Conservation (phyloP, 106 monocot species). For the Dendrobium huoshanense region DNA sequence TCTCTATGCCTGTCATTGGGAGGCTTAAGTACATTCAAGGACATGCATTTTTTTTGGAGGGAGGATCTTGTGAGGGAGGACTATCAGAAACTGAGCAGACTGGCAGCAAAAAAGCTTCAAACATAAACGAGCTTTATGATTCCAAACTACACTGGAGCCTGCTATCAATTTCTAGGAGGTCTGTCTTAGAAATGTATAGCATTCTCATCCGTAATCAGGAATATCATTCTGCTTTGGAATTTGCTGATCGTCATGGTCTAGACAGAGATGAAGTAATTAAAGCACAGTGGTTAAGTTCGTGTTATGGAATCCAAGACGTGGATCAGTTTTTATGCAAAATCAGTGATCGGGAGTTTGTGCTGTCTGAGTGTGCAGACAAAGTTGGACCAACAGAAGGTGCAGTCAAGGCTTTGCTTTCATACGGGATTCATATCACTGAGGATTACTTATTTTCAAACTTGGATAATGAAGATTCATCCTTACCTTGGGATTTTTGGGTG, state of each 20-base stretch:
- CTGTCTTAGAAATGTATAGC: constrained; percentile 67
- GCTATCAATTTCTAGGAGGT: constrained; percentile 51
- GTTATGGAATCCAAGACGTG: constrained; percentile 42
- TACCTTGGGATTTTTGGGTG: constrained; percentile 50
- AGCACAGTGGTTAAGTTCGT: constrained; percentile 70
- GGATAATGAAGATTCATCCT: constrained; percentile 23
- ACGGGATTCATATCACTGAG: constrained; percentile 71
- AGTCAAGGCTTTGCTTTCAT: constrained; percentile 63
- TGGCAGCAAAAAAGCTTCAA: constrained; percentile 5
- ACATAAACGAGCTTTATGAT: constrained; percentile 12
- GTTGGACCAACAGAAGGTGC: constrained; percentile 60
- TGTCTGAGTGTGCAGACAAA: constrained; percentile 72
- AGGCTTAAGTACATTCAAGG: constrained; percentile 36
- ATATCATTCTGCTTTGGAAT: constrained; percentile 59
- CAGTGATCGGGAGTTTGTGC: constrained; percentile 62
- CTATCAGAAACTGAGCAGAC: constrained; percentile 12
- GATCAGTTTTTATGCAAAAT: constrained; percentile 58
- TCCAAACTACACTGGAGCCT: constrained; percentile 50
- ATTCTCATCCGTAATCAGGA: constrained; percentile 46
- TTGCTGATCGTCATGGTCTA: constrained; percentile 48
- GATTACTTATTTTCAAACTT: constrained; percentile 45
- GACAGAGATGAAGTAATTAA: constrained; percentile 81
- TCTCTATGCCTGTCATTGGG: constrained; percentile 44
- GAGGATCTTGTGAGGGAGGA: constrained; percentile 13
- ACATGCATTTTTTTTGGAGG: constrained; percentile 57